Evolutionary conservation across 208 protist species (phyloP), one percentile per base, ranked within the genome.

Genomic region (Naegleria gruberi): DNA sequence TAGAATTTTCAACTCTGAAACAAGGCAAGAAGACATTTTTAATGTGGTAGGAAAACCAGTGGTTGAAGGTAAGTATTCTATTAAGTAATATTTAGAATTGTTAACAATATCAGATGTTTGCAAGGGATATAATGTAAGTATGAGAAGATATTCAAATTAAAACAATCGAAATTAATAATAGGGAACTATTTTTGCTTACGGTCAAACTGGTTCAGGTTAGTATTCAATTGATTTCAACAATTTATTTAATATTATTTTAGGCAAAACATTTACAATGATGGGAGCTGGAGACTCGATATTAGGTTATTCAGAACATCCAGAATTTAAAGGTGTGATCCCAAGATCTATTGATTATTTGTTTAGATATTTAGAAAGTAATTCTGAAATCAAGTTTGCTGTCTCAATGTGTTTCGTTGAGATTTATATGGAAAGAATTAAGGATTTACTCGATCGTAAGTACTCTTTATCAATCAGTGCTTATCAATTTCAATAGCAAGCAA

Each of bases 361-460:
- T 92, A 37, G 93, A 17, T 89, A 90, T 85, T 97, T 99, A 87
- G 90, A 89, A 26, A 91, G 90, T 17, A 92, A 96, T 73, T 90
- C 90, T 23, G 89, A 84, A 30, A 95, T 94, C 12, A 97, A 98
- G 89, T 99, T 98, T 92, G 96, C 96, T 34, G 95, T 99, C 44
- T 94, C 95, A 44, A 93, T 98, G 47, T 96, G 95, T 42, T 98
- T 98, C 93, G 93, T 99, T 37, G 98, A 99, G 92, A 96, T 99
- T 55, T 99, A 99, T 94, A 98, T 98, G 95, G 98, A 99, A 77
- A 95, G 95, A 92, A 97, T 99, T 55, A 93, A 96, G 1, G 98
- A 99, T 91, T 91, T 99, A 51, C 93, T 99, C 10, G 92, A 93
- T 47, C 90, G 95, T 23, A 95, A 89, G 86, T 89, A 45, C 15